Conservation (phyloP, 2,329 filamentous ascomycete genomes). For the Aspergillus tamarii region DNA sequence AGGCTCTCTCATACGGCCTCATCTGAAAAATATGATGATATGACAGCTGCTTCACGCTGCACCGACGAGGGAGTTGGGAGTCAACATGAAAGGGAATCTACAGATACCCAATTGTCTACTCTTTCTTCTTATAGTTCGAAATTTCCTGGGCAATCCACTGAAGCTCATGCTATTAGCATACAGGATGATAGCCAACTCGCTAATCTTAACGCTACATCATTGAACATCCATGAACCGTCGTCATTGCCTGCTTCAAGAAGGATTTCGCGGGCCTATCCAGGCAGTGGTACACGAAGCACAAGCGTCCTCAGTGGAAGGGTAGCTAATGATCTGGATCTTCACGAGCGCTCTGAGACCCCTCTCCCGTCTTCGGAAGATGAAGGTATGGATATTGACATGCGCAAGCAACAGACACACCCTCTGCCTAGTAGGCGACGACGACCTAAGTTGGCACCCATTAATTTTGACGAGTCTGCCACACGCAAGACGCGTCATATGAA, state of each 20-base stretch:
- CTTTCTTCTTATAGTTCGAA: conserved; percentile 28
- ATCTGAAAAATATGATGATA: not conserved
- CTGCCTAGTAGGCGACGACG: conserved; percentile 16
- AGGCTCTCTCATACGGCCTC: not conserved
- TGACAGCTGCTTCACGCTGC: not conserved
- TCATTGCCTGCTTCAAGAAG: conserved; percentile 18
- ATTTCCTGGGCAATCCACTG: conserved; percentile 20
- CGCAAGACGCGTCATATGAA: conserved; percentile 10
- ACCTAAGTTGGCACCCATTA: conserved; percentile 14
- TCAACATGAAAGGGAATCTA: not conserved
- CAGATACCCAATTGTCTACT: conserved; percentile 18
- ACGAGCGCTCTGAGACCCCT: conserved; percentile 33
- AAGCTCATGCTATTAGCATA: conserved; percentile 12
- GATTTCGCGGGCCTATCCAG: conserved; percentile 24
- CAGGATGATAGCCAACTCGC: conserved; percentile 25
- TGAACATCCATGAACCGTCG: conserved; percentile 15
- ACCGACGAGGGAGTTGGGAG: not conserved
- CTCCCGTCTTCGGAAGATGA: conserved; percentile 48
- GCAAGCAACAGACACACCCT: conserved; percentile 13
- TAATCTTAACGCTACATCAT: not conserved
- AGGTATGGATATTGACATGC: conserved; percentile 26
- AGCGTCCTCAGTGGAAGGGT: conserved; percentile 26
- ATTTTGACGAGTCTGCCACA: conserved; percentile 10
- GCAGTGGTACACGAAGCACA: conserved; percentile 27
- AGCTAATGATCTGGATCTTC: conserved; percentile 19